Conservation (phyloP, 1,284 basidiomycete species). For the Hypsizygus ulmarius region DNA sequence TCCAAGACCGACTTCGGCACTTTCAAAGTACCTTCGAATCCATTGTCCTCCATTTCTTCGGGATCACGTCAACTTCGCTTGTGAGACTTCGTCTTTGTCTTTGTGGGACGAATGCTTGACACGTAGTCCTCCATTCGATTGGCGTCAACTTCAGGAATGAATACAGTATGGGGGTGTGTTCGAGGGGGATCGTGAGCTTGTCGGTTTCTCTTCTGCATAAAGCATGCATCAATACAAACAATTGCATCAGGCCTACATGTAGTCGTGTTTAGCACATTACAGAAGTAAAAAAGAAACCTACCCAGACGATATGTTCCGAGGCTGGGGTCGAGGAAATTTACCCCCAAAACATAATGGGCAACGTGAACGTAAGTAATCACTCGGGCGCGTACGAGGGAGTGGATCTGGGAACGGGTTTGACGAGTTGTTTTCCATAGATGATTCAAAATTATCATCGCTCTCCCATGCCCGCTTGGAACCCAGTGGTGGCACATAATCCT, state of each 20-base stretch:
- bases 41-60: not conserved
- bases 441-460: not conserved
- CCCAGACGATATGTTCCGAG: not conserved
- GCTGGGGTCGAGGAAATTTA: not conserved
- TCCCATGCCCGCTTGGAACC: not conserved
- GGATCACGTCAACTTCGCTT: not conserved
- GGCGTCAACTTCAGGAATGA: not conserved
- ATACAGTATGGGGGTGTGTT: not conserved
- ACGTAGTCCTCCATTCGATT: not conserved
- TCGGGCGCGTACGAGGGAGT: not conserved
- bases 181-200: not conserved
- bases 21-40: not conserved
- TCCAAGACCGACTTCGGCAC: slow-evolving; percentile 1
- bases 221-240: not conserved
- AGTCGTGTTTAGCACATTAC: not conserved
- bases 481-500: not conserved
- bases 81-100: not conserved
- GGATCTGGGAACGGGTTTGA: not conserved
- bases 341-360: slow-evolving; percentile 1
- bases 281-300: not conserved
- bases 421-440: not conserved
- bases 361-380: not conserved
- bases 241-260: not conserved
- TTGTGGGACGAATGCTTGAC: not conserved
- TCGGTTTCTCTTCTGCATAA: not conserved